Evolutionary conservation across 148 eudicot genomes (phyloP).

Genomic region (Vaccinium myrtillus): DNA sequence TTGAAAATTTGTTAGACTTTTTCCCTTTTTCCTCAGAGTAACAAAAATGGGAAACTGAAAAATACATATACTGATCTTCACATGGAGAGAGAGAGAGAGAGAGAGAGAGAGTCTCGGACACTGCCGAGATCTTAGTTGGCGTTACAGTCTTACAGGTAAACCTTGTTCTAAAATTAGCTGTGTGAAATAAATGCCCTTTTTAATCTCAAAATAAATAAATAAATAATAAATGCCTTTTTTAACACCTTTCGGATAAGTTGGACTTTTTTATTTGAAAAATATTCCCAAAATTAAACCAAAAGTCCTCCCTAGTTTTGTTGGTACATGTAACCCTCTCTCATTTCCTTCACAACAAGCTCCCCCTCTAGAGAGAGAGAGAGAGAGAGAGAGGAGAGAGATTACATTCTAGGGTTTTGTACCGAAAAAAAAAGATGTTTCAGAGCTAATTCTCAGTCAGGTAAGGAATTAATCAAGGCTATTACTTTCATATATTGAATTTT

Average conservation of each 20-base stretch:
- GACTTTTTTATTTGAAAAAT: constrained; percentile 6
- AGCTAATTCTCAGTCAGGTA: constrained; percentile 22
- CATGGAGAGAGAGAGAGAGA: not conserved
- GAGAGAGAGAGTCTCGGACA: constrained; percentile 6
- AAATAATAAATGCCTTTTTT: constrained; percentile 13
- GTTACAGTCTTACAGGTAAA: constrained; percentile 10
- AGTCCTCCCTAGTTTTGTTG: not conserved
- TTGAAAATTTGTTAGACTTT: not conserved
- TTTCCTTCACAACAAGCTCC: constrained; percentile 9
- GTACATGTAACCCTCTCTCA: constrained; percentile 10
- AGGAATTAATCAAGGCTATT: not conserved
- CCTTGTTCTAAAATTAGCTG: constrained; percentile 14
- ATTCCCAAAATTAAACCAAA: constrained; percentile 13
- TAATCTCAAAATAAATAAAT: not conserved
- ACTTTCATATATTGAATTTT: too few relatives aligned
- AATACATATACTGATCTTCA: not conserved
- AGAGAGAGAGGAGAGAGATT: constrained; percentile 21
- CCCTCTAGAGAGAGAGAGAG: constrained; percentile 5
- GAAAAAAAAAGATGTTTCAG: not conserved
- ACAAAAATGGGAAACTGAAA: not conserved
- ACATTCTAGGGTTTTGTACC: constrained; percentile 15
- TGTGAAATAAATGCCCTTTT: constrained; percentile 20
- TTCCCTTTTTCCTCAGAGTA: not conserved
- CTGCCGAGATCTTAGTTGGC: constrained; percentile 13
- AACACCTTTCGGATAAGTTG: not conserved